Evolutionary conservation across 805 yeast species (phyloP).

Genomic region (Saccharomycopsis schoenii): DNA sequence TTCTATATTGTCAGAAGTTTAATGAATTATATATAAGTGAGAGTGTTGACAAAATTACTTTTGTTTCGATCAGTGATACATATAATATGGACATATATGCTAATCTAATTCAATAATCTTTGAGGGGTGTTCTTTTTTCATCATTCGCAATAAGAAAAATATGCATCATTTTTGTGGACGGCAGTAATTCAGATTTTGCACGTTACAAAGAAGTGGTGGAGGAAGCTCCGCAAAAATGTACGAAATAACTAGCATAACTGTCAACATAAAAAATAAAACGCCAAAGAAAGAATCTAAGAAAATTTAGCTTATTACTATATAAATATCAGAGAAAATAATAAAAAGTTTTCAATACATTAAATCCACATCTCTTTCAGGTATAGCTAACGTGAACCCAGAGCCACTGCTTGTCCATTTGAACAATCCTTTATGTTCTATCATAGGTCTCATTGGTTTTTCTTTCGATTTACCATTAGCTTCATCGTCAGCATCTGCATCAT

Average conservation of each 20-base stretch:
- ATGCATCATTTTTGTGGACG: too few relatives aligned
- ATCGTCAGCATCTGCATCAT: slow-evolving; percentile 21
- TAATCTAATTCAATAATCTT: too few relatives aligned
- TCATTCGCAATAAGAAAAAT: too few relatives aligned
- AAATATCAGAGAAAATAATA: not conserved
- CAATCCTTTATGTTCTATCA: slow-evolving; percentile 36
- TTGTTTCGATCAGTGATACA: too few relatives aligned
- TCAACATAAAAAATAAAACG: not conserved
- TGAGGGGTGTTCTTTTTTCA: too few relatives aligned
- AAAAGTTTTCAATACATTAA: not conserved
- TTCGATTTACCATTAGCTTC: slow-evolving; percentile 17
- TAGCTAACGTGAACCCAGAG: slow-evolving; percentile 9
- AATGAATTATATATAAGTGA: too few relatives aligned
- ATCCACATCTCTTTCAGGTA: slow-evolving; percentile 12
- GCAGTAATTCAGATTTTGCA: too few relatives aligned
- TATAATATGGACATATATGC: too few relatives aligned
- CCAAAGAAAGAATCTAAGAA: not conserved
- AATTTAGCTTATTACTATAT: not conserved
- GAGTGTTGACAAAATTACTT: too few relatives aligned
- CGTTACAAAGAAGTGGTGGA: too few relatives aligned
- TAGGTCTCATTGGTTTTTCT: slow-evolving; percentile 32
- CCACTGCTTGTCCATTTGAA: slow-evolving; percentile 30
- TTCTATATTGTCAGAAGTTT: not conserved
- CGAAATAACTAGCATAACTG: too few relatives aligned
- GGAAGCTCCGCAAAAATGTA: too few relatives aligned